These are phyloP conservation scores for Coccomyxa sp. DNA, from an alignment of 139 green algal genomes.

Conservation along the genomic window DNA sequence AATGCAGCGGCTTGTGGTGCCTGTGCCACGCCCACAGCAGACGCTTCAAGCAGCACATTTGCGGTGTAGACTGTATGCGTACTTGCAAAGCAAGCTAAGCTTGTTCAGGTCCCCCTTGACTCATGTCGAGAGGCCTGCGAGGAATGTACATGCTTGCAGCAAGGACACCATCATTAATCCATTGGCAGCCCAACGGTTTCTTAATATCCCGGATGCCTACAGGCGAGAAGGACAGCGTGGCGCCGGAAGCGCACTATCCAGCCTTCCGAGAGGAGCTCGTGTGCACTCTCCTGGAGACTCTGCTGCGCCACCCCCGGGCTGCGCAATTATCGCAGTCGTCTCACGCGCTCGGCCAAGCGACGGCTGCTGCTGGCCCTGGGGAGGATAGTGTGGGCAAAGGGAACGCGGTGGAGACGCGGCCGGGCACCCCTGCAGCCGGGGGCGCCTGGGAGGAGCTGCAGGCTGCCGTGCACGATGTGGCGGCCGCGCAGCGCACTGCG, in stretches of 20 bases:
- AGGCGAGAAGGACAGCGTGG: not conserved
- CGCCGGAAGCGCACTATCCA: constrained; percentile 6
- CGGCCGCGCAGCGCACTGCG: constrained; percentile 3
- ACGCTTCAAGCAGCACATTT: not conserved
- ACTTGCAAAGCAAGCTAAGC: not conserved
- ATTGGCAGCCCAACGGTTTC: too few relatives aligned
- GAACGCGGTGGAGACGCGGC: too few relatives aligned
- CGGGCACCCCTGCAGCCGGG: too few relatives aligned
- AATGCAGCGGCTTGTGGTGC: too few relatives aligned
- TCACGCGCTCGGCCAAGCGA: not conserved
- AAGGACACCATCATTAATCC: not conserved
- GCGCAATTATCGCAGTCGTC: not conserved
- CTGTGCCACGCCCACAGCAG: too few relatives aligned
- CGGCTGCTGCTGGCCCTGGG: not conserved
- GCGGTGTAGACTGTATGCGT: not conserved
- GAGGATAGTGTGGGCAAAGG: not conserved
- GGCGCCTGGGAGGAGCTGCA: constrained; percentile 7
- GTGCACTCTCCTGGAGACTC: constrained; percentile 28
- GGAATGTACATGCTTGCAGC: not conserved
- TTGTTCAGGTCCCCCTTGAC: too few relatives aligned
- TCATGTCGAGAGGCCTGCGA: not conserved
- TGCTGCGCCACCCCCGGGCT: constrained; percentile 17
- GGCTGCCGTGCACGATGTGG: not conserved
- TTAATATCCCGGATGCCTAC: too few relatives aligned
- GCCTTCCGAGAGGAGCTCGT: constrained; percentile 49